Evolutionary conservation across 192 early-diverging fungal species (phyloP).

Genomic region (Chytriomyces sp.): DNA sequence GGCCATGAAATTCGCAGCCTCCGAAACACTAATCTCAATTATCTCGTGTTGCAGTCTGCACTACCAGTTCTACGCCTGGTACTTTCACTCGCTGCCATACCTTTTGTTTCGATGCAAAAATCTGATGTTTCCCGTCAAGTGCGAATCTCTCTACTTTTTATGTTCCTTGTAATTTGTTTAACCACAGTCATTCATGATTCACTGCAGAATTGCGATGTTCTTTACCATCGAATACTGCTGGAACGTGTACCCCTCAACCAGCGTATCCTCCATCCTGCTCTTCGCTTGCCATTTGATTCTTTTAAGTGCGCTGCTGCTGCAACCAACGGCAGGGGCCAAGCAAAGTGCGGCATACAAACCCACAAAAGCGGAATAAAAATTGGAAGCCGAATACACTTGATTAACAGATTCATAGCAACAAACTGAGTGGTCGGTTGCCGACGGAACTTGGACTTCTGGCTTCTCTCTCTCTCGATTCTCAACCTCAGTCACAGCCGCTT

Average conservation of each 20-base stretch:
- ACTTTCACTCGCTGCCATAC: constrained; percentile 83
- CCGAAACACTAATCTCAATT: no score
- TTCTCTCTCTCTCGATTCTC: no score
- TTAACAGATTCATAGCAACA: no score
- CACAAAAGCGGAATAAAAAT: no score
- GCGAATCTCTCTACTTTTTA: not conserved
- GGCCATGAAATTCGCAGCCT: no score
- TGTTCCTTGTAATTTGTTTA: constrained; percentile 11
- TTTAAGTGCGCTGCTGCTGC: constrained; percentile 18
- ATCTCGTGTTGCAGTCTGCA: constrained; percentile 65
- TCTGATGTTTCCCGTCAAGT: constrained; percentile 30
- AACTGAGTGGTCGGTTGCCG: no score
- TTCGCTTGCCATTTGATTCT: constrained; percentile 44
- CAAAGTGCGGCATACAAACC: not conserved
- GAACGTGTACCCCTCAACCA: constrained; percentile 89
- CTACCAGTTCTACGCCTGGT: constrained; percentile 98
- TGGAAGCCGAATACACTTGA: no score
- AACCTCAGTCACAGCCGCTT: no score
- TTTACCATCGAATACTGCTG: constrained; percentile 74
- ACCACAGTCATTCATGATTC: not conserved
- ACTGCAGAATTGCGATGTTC: constrained; percentile 45
- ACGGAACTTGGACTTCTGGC: no score
- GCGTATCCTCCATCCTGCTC: constrained; percentile 51
- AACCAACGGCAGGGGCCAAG: not conserved
- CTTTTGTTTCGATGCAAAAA: constrained; percentile 65